Evolutionary conservation across 2,329 filamentous ascomycete species (phyloP), one percentile per base, ranked within the genome.

Genomic region (Akanthomyces uredinophilus): DNA sequence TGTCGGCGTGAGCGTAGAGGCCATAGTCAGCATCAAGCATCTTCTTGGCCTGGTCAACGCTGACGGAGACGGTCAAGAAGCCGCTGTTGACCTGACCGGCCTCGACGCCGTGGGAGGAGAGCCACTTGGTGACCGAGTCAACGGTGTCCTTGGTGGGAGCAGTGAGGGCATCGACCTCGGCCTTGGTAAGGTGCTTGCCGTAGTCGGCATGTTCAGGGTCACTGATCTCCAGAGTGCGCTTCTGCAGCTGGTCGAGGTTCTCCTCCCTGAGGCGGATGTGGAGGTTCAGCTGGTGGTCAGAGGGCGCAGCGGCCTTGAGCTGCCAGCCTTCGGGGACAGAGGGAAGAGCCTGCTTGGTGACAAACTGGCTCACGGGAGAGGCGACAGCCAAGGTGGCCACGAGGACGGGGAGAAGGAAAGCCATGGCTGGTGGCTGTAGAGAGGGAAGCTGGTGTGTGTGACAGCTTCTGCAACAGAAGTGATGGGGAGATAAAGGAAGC

Each of bases 171-270:
- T 64, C 63, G n/a, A 64, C 47, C 29, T 64, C 63, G 6, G 47
- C 54, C 63, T 64, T 64, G 63, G 53, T 52, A n/a, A 64, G 44
- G 20, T 64, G 63, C 54, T 64, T 62, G 54, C 63, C 63, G 20
- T 64, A 64, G 58, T 62, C 53, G 4, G 16, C 39, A 32, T 64
- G 63, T 6, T 46, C 54, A 47, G 63, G 63, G 41, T 64, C 59
- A 49, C 63, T 64, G 32, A 62, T 52, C 18, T 57, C 53, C 1
- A 64, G 59, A 8, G 49, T 35, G 20, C 63, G 63, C 59, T 62
- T 27, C 46, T 50, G 35, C 22, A 64, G 63, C 49, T 64, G 52
- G 43, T 64, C 59, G 4, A 62, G 27, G 24, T 64, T 64, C 59
- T 61, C 37, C 16, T 64, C 59, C n/a, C 46, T 62, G 53, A 64